Evolutionary conservation across 2,329 filamentous ascomycete genomes (phyloP), one percentile per base, ranked within the genome.

Genomic region (Calonectria fujianensis): DNA sequence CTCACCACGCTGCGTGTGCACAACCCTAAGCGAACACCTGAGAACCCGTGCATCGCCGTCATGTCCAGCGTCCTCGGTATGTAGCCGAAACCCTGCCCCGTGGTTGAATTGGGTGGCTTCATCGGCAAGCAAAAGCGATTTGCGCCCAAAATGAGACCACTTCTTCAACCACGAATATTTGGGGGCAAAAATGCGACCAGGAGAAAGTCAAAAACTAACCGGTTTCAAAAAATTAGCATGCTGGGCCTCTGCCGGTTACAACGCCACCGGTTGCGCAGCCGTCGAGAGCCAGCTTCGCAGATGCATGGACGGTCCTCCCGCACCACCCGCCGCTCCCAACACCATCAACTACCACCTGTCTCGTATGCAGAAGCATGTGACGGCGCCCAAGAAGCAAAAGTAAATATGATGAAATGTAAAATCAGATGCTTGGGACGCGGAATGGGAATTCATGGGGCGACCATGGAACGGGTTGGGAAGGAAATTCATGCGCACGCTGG

Each of bases 341-440:
- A 96, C 93, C 85, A 96, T 98, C 91, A 98, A 98, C 87, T 96
- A 96, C 89, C 96, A 98, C 84, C 88, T 98, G 54, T 91, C 91
- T 78, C 92, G 97, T 88, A 97, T 88, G 91, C 93, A 87, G 90
- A 93, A 82, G 90, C 92, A 78, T 88, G 92, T 90, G 91, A 96
- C 85, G n/a, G 86, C 81, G 67, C 83, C 81, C 64, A 76, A 77
- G 76, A 86, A 84, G 81, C 81, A 83, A 70, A 85, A 83, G 73
- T 86, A 79, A 80, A 24, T 1, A 13, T 7, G 10, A 48, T 24
- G 5, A 24, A 4, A 3, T 9, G 6, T 7, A 48, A 48, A 24
- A 24, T 48, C 45, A 8, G 13, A 24, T 48, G 24, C n/a, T 24
- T 48, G 10, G n/a, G n/a, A 24, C 9, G 45, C 18, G 20, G 6